Evolutionary conservation across 768 basidiomycete genomes (phyloP), one percentile per base, ranked within the genome.

Genomic region (Suillus discolor): DNA sequence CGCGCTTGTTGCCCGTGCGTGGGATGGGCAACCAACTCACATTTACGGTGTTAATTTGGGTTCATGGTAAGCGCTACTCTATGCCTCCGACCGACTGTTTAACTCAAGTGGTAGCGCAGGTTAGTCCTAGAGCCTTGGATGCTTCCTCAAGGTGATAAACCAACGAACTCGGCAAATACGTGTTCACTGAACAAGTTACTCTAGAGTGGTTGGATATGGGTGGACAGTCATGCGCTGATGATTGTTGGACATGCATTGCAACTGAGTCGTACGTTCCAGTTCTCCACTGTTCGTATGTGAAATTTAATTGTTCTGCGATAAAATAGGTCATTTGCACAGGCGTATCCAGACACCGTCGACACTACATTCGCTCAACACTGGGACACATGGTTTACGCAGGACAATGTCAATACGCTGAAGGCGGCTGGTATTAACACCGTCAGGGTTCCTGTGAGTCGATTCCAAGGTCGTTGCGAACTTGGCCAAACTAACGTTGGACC

Each of bases 51-150:
- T 91, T 5, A 91, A 92, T 71, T 71, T 92, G 39, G 89, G 90
- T 13, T 86, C 86, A 63, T 90, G 88, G 87, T 85, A 67, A 23
- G 80, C 60, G 31, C 55, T 36, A 4, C 9, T 8, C 13, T 23
- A 6, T 20, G 34, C 16, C 60, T 12, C 13, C 4, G 34, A 36
- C 28, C 9, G 38, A 18, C 12, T 38, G 42, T 39, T 67, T 47
- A 57, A 67, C 68, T 44, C 55, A 31, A 51, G 53, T 23, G 54
- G 57, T 51, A 67, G 12, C 59, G 25, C 63, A 92, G 92, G 92
- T 81, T 93, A 61, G 75, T 93, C 0, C 75, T 92, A 6, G 92
- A 93, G 71, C 71, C 90, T n/a, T 93, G 92, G 92, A 93, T 93
- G 91, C 80, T 92, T 51, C 91, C 90, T 11, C 78, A 81, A 74